Percentiles rank a stretch among this genome's conserved stretches.
phyloP scores from a whole-genome alignment of 2,329 filamentous ascomycete species.

The Pleomassaria siparia region DNA sequence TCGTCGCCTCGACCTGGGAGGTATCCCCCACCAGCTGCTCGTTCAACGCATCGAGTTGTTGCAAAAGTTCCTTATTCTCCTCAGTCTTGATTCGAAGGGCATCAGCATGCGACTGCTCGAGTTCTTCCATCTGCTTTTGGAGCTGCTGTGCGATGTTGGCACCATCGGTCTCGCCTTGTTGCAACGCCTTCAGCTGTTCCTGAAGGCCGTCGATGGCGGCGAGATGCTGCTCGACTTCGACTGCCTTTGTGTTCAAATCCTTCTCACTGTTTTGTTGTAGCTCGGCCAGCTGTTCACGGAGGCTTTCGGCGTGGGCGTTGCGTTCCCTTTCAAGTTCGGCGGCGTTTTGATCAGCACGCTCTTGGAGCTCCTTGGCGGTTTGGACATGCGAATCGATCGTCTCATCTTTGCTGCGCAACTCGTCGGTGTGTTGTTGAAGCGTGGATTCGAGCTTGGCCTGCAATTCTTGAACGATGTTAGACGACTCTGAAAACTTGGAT shows the following conservation, averaged over 20 bases:
- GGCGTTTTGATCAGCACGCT: conserved; percentile 30
- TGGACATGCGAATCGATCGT: conserved; percentile 28
- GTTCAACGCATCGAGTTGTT: conserved; percentile 38
- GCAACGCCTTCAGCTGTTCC: conserved; percentile 32
- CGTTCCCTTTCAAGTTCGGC: conserved; percentile 35
- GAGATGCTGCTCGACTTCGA: conserved; percentile 32
- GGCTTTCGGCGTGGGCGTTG: conserved; percentile 23
- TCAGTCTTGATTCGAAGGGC: conserved; percentile 31
- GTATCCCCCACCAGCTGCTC: conserved; percentile 36
- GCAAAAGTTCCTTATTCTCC: conserved; percentile 35
- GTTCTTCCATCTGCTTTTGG: conserved; percentile 32
- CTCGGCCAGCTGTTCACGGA: conserved; percentile 31
- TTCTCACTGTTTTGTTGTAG: conserved; percentile 27
- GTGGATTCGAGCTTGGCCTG: conserved; percentile 32
- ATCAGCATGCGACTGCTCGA: conserved; percentile 33
- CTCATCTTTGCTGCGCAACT: conserved; percentile 34
- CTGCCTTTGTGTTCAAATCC: conserved; percentile 27
- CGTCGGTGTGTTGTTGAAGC: conserved; percentile 36
- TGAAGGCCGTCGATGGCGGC: conserved; percentile 37
- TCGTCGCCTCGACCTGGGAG: conserved; percentile 27
- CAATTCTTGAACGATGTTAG: conserved; percentile 34
- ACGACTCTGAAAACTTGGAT: conserved; percentile 31
- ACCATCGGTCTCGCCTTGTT: conserved; percentile 39
- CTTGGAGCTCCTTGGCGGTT: conserved; percentile 28
- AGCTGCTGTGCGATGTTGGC: conserved; percentile 33